phyloP scores from a whole-genome alignment of 805 yeast species.

The Wickerhamomyces strasburgensis region DNA sequence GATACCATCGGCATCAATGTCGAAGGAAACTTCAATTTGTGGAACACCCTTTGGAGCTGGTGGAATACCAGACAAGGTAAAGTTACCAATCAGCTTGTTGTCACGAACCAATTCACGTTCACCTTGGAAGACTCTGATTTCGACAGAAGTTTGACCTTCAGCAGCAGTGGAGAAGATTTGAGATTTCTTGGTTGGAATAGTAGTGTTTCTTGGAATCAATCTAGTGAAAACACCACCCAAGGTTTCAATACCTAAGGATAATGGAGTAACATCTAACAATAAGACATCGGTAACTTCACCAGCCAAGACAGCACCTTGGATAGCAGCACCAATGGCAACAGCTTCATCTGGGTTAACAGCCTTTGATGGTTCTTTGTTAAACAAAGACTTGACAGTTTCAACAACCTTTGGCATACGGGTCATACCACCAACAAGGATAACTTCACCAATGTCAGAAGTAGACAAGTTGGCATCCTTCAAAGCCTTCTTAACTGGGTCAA shows the following conservation, averaged over 20 bases:
- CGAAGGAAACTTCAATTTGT: conserved; percentile 71
- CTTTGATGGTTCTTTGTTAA: conserved; percentile 63
- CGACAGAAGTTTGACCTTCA: conserved; percentile 81
- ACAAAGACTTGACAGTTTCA: conserved; percentile 54
- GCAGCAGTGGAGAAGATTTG: conserved; percentile 77
- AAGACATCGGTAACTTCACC: conserved; percentile 81
- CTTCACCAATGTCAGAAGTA: conserved; percentile 67
- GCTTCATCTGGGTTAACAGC: conserved; percentile 87
- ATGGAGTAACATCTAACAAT: conserved; percentile 74
- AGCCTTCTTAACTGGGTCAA: conserved; percentile 73
- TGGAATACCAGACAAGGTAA: conserved; percentile 67
- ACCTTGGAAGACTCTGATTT: conserved; percentile 75
- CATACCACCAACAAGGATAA: conserved; percentile 83
- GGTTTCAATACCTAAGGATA: conserved; percentile 76
- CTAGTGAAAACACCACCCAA: conserved; percentile 80
- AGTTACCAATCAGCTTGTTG: conserved; percentile 72
- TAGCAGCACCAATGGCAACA: conserved; percentile 86
- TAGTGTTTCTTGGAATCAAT: conserved; percentile 68
- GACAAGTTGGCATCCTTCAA: conserved; percentile 67
- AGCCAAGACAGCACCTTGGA: conserved; percentile 81
- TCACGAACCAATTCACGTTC: conserved; percentile 75
- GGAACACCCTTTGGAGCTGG: conserved; percentile 77
- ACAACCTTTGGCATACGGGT: conserved; percentile 83
- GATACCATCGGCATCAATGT: conserved; percentile 78
- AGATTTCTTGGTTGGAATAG: conserved; percentile 69